Percentiles rank a stretch among this genome's conserved stretches.
Evolutionary conservation across 2,329 filamentous ascomycete genomes (phyloP).

Genomic region (Colletotrichum melonis): DNA sequence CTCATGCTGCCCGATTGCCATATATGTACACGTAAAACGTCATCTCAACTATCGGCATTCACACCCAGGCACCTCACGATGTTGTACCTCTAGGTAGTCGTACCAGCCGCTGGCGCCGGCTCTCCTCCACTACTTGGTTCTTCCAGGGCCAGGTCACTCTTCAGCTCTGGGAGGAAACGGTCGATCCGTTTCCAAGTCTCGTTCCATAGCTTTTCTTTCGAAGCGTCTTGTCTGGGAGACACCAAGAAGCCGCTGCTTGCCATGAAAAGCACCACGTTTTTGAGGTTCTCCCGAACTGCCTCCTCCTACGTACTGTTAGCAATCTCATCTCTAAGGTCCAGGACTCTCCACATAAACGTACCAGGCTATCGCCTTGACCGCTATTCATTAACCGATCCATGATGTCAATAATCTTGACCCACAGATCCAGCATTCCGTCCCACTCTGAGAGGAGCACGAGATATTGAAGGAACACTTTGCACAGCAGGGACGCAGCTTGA

Average conservation of each 20-base stretch:
- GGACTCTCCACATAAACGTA: slow-evolving; percentile 56
- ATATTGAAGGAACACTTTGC: slow-evolving; percentile 96
- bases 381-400: slow-evolving; percentile 98
- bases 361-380: slow-evolving; percentile 88
- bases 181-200: slow-evolving; percentile 76
- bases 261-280: slow-evolving; percentile 97
- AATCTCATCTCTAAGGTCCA: slow-evolving; percentile 3
- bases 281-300: slow-evolving; percentile 93
- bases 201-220: slow-evolving; percentile 67
- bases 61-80: background rate
- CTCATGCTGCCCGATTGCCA: background rate
- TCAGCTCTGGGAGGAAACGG: slow-evolving; percentile 71
- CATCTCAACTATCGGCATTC: background rate
- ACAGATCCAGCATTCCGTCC: slow-evolving; percentile 90
- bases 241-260: slow-evolving; percentile 87
- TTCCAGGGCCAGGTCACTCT: slow-evolving; percentile 67
- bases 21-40: background rate
- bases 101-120: background rate
- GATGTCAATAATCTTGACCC: slow-evolving; percentile 91
- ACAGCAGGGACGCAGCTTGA: slow-evolving; percentile 89
- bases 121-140: slow-evolving; percentile 41
- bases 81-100: background rate
- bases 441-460: slow-evolving; percentile 85
- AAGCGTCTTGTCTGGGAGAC: slow-evolving; percentile 69
- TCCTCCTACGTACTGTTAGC: slow-evolving; percentile 74